Evolutionary conservation across 495 filamentous ascomycete species (phyloP), one percentile per base, ranked within the genome.

Genomic region (Penicillium verhagenii): DNA sequence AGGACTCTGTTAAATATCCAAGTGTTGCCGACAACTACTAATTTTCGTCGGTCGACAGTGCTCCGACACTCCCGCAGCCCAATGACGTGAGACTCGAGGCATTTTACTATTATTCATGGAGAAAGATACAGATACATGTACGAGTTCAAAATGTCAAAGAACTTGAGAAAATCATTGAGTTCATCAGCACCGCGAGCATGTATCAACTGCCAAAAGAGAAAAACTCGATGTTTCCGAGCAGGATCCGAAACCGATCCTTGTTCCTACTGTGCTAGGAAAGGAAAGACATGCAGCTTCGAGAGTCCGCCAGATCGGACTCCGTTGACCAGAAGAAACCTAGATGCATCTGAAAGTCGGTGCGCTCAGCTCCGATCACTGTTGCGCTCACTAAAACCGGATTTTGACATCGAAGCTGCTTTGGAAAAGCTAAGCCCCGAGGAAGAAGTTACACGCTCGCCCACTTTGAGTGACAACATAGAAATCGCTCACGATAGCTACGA

Each of bases 261-360:
- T 52, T 48, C 45, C 1, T 64, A 63, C 33, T 68, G 65, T n/a
- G 29, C 51, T 14, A 53, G 57, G 19, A 62, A 28, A 20, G 54
- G 52, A 3, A 68, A 65, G 37, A 16, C 20, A 2, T 68, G 65
- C 24, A 28, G 50, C 2, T 68, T 63, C 33, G 54, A 50, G 16
- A 45, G 40, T 20, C 33, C 57, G 6, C 65, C 59, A 1, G 52
- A 49, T 5, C 61, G 65, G 3, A 68, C 61, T 1, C 59, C 65
- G 6, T 38, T 68, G 47, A 68, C 65, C 1, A 38, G 65, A 10
- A 67, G 54, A 20, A 68, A 68, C 33, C 55, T 68, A 16, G 65
- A 68, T 53, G 50, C 26, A 0, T 20, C 49, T 10, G 61, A 68
- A 33, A 20, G 11, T 28, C 65, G 61, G 10, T 65, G 61, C 31